These are phyloP conservation scores for Cupressus sempervirens DNA, from an alignment of 75 land plant genomes.

Conservation along the genomic window DNA sequence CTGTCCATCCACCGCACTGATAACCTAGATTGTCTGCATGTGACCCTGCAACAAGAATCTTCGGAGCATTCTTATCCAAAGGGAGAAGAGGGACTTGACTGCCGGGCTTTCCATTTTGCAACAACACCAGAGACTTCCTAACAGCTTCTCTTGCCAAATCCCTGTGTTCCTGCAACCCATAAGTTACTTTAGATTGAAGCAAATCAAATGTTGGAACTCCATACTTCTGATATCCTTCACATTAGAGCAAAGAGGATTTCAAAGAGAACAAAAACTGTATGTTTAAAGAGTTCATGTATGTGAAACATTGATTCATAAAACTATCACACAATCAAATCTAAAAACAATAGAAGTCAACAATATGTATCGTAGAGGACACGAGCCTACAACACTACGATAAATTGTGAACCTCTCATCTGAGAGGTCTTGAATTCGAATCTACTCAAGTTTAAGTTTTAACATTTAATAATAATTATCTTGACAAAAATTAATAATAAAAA, in stretches of 20 bases:
- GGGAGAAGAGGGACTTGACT: conserved; percentile 39
- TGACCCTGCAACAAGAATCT: conserved; percentile 80
- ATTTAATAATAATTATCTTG: no score
- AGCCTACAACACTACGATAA: no score
- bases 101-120: conserved; percentile 57
- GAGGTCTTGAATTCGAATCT: no score
- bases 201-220: not conserved
- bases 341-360: no score
- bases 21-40: conserved; percentile 77
- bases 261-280: not conserved
- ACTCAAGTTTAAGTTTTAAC: no score
- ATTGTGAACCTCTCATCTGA: no score
- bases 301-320: no score
- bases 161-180: conserved; percentile 55
- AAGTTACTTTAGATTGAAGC: not conserved
- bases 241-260: not conserved
- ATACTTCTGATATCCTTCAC: not conserved
- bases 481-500: no score
- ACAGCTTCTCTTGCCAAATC: conserved; percentile 85
- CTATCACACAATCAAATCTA: no score
- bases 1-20: conserved; percentile 94
- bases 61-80: conserved; percentile 51
- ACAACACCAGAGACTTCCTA: conserved; percentile 75
- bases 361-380: no score
- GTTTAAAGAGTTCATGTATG: no score